These are phyloP conservation scores for Leccinum subrobustum DNA, from an alignment of 1,284 basidiomycete species.

Conservation along the genomic window DNA sequence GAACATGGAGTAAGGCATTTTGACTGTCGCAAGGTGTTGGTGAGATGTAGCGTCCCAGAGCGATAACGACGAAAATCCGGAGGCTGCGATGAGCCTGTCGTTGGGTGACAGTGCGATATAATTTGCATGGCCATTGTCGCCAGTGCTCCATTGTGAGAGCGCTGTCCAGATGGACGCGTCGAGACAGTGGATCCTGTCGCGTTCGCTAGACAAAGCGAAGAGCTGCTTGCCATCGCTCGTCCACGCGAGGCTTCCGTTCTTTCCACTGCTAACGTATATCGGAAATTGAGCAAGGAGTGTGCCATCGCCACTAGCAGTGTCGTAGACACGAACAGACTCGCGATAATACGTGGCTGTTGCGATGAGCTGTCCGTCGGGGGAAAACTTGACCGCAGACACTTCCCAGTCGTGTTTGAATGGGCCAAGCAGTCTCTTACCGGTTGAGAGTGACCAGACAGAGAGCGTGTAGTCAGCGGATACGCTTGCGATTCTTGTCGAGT, in stretches of 20 bases:
- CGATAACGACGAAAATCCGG: background rate
- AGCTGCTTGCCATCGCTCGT: background rate
- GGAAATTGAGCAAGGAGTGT: background rate
- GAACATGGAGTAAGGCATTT: background rate
- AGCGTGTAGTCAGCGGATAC: background rate
- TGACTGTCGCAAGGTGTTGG: background rate
- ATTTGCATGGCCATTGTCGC: background rate
- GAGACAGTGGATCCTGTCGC: background rate
- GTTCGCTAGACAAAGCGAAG: background rate
- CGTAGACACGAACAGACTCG: background rate
- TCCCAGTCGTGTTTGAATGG: background rate
- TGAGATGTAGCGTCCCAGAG: background rate
- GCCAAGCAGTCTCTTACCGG: background rate
- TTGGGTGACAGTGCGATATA: background rate
- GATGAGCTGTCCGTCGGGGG: background rate
- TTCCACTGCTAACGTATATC: background rate
- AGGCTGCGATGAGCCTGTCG: background rate
- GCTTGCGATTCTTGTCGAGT: background rate
- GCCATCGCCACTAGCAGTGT: background rate
- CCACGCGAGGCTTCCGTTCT: background rate
- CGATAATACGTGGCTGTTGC: background rate
- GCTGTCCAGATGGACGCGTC: background rate
- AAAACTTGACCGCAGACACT: background rate
- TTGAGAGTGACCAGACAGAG: background rate
- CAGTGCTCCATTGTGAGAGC: background rate